Evolutionary conservation across 1,139 yeast species (phyloP).

Genomic region (Lizanozyma gosingica): DNA sequence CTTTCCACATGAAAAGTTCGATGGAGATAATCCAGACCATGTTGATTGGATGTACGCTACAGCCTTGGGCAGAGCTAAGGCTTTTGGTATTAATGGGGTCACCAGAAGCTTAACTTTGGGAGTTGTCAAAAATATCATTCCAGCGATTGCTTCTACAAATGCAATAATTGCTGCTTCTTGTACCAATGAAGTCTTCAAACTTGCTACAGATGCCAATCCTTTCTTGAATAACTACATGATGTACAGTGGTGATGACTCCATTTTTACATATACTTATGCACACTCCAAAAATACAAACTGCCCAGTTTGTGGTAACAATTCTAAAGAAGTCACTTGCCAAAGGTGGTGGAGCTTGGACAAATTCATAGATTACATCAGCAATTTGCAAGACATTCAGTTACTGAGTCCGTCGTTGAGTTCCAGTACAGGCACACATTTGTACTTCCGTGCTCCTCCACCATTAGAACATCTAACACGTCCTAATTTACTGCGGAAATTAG

Average conservation of each 20-base stretch:
- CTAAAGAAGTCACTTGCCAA: constrained; percentile 23
- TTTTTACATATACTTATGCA: constrained; percentile 64
- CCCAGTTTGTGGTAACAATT: constrained; percentile 60
- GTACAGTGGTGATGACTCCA: constrained; percentile 74
- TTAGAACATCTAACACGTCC: constrained; percentile 41
- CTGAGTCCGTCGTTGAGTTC: constrained; percentile 41
- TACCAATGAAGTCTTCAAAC: constrained; percentile 79
- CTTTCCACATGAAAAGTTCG: constrained; percentile 35
- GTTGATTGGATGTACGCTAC: constrained; percentile 54
- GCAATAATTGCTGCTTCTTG: constrained; percentile 90
- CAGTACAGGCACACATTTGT: constrained; percentile 32
- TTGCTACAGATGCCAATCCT: constrained; percentile 63
- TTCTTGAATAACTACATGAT: constrained; percentile 74
- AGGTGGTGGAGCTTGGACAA: constrained; percentile 38
- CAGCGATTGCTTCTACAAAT: constrained; percentile 91
- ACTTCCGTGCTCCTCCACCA: constrained; percentile 42
- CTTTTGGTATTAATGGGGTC: constrained; percentile 65
- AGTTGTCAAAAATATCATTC: constrained; percentile 85
- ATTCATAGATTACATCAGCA: constrained; percentile 30
- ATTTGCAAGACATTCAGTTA: constrained; percentile 31
- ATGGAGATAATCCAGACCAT: constrained; percentile 63
- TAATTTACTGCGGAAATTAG: constrained; percentile 31
- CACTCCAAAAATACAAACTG: constrained; percentile 56
- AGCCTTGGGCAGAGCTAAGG: constrained; percentile 51
- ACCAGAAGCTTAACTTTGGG: constrained; percentile 70